These are phyloP conservation scores for Macrolepiota albuminosa DNA, from an alignment of 768 basidiomycete species.

Conservation along the genomic window DNA sequence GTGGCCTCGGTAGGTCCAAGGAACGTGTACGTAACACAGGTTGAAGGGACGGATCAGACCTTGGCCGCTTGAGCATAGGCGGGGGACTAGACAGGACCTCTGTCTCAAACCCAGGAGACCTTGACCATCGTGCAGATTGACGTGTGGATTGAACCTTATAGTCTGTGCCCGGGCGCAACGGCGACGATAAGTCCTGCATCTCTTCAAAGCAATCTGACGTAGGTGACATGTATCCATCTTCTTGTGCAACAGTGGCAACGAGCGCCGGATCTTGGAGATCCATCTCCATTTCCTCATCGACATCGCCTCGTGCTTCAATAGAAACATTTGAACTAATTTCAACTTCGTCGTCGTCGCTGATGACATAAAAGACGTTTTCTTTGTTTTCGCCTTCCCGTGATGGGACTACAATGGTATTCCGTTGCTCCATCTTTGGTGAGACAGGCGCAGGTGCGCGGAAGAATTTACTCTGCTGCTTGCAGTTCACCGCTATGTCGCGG, in stretches of 20 bases:
- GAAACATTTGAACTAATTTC: constrained; percentile 24
- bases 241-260: constrained; percentile 55
- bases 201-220: constrained; percentile 50
- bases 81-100: constrained; percentile 51
- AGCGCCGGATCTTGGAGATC: constrained; percentile 35
- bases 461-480: constrained; percentile 36
- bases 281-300: constrained; percentile 32
- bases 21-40: constrained; percentile 12
- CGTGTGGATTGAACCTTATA: constrained; percentile 10
- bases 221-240: constrained; percentile 83
- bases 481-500: constrained; percentile 51
- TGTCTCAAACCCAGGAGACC: constrained; percentile 43
- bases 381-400: constrained; percentile 34
- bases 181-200: constrained; percentile 66
- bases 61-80: constrained; percentile 11
- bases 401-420: constrained; percentile 24
- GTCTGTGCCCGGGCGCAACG: constrained; percentile 29
- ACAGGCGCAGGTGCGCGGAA: constrained; percentile 19
- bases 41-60: constrained; percentile 3
- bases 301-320: constrained; percentile 33
- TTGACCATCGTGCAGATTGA: constrained; percentile 11
- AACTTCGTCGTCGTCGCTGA: constrained; percentile 24
- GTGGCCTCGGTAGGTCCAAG: constrained; percentile 11
- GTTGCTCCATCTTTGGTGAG: not conserved
- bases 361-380: constrained; percentile 34